These are phyloP conservation scores for Metarhizium rileyi DNA, from an alignment of 2,329 filamentous ascomycete species.

Conservation along the genomic window DNA sequence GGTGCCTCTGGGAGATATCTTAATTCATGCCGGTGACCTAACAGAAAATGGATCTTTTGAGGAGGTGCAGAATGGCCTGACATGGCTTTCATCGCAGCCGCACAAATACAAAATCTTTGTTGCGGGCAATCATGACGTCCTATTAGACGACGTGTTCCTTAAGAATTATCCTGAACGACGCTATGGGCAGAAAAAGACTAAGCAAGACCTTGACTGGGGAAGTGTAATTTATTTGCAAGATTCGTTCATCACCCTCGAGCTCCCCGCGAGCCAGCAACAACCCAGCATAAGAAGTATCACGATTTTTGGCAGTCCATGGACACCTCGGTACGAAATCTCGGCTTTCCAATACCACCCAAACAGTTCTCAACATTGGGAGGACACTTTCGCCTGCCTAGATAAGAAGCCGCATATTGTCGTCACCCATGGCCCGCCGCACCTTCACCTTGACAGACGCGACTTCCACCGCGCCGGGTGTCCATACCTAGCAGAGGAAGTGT, in stretches of 20 bases:
- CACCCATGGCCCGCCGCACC: conserved; percentile 16
- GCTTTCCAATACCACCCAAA: conserved; percentile 17
- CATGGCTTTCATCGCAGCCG: conserved; percentile 31
- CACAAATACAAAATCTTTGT: conserved; percentile 35
- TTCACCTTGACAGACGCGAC: conserved; percentile 16
- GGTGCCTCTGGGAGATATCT: conserved; percentile 32
- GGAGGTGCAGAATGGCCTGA: conserved; percentile 28
- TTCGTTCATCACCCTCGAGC: conserved; percentile 3
- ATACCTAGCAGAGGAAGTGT: conserved; percentile 12
- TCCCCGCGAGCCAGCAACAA: conserved; percentile 1
- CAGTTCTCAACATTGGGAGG: conserved; percentile 7
- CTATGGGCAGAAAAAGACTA: conserved; percentile 9
- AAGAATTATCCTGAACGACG: conserved; percentile 7
- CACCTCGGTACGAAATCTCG: conserved; percentile 13
- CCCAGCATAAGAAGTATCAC: conserved; percentile 3
- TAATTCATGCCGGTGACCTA: conserved; percentile 40
- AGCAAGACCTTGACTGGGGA: conserved; percentile 13
- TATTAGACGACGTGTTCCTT: conserved; percentile 16
- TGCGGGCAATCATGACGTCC: conserved; percentile 36
- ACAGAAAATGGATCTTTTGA: conserved; percentile 31
- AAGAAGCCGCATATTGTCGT: conserved; percentile 13
- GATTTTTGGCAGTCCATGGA: conserved; percentile 17
- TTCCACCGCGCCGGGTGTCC: conserved; percentile 15
- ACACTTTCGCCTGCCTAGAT: conserved; percentile 1
- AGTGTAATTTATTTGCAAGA: conserved; percentile 14